Conservation (phyloP, 2,329 filamentous ascomycete species). For the Fusarium sp. region DNA sequence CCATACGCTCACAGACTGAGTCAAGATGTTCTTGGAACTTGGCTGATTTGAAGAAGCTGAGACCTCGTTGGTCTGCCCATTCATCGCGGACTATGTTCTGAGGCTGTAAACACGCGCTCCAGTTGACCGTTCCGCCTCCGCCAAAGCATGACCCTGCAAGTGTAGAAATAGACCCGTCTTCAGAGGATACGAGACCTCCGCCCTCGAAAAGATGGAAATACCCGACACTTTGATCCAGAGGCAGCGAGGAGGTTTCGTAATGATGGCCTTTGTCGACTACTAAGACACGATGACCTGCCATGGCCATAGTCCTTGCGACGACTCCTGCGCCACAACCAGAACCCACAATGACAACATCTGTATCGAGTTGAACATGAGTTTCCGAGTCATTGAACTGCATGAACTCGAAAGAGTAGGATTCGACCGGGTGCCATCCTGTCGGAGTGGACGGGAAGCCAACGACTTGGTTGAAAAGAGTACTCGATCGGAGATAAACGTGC, state of each 20-base stretch:
- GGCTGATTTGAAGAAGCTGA: background rate
- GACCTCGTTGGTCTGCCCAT: background rate
- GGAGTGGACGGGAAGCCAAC: background rate
- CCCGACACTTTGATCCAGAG: background rate
- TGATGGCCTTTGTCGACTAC: background rate
- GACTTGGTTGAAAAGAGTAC: background rate
- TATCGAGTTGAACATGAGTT: background rate
- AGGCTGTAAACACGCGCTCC: background rate
- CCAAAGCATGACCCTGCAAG: background rate
- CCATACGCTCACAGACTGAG: background rate
- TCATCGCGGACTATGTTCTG: background rate
- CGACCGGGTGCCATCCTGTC: background rate
- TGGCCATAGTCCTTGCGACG: background rate
- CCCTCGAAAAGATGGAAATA: background rate
- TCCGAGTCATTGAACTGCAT: background rate
- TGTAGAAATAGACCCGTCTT: background rate
- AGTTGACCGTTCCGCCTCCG: background rate
- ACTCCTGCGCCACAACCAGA: background rate
- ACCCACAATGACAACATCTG: background rate
- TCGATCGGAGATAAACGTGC: background rate
- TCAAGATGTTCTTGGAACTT: background rate
- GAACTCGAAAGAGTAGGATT: background rate
- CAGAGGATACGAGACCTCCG: background rate
- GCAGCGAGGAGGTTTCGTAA: background rate
- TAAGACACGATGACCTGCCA: background rate